Evolutionary conservation across 495 filamentous ascomycete species (phyloP).

Genomic region (Aspergillus steynii): DNA sequence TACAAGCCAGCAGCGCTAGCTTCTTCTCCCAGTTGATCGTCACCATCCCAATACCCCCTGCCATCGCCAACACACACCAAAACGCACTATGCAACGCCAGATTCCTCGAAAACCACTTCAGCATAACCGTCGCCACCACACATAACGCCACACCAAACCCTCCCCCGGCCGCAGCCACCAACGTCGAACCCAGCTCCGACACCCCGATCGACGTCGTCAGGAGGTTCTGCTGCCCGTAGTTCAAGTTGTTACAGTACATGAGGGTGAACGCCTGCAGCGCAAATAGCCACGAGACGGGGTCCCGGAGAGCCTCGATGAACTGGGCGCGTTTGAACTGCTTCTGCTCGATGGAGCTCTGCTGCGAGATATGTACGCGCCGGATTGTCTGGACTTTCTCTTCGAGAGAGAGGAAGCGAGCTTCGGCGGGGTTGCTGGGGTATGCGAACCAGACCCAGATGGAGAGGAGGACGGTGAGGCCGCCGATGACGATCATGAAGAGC

Average conservation of each 20-base stretch:
- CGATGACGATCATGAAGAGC: constrained; percentile 30
- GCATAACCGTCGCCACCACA: constrained; percentile 8
- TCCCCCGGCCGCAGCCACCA: constrained; percentile 19
- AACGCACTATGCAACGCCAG: constrained; percentile 5
- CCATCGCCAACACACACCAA: constrained; percentile 34
- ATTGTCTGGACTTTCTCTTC: constrained; percentile 21
- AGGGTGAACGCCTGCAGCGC: constrained; percentile 24
- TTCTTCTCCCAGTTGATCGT: constrained; percentile 28
- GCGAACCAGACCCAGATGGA: constrained; percentile 17
- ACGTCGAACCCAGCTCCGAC: constrained; percentile 21
- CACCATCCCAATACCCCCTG: constrained; percentile 28
- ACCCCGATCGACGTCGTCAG: constrained; percentile 18
- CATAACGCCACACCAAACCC: constrained; percentile 17
- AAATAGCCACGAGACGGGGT: constrained; percentile 28
- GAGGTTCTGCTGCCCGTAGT: constrained; percentile 27
- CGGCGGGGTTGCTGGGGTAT: constrained; percentile 22
- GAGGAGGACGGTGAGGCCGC: constrained; percentile 21
- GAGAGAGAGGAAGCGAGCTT: constrained; percentile 18
- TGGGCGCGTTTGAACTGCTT: constrained; percentile 26
- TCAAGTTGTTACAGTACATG: constrained; percentile 28
- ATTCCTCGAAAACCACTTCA: constrained; percentile 9
- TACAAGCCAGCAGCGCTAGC: constrained; percentile 23
- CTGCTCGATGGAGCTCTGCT: constrained; percentile 24
- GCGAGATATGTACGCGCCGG: constrained; percentile 16
- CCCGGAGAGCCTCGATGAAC: constrained; percentile 20